A percentile compares a stretch with the other conserved stretches of the same genome.
These are phyloP conservation scores for Begonia peltatifolia DNA, from an alignment of 306 rosid species.

Conservation along the genomic window DNA sequence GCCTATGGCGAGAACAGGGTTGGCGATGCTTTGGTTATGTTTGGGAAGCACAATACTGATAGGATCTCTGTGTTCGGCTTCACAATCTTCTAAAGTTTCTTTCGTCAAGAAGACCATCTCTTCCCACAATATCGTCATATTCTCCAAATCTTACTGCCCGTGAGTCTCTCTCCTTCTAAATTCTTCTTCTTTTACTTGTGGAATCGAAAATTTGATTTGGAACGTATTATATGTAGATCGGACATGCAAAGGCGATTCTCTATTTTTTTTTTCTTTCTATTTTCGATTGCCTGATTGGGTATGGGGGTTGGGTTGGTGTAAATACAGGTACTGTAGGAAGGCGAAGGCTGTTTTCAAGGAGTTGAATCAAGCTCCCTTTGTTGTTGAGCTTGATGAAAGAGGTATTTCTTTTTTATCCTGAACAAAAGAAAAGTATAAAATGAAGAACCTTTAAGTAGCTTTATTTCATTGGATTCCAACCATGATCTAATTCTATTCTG, in stretches of 20 bases:
- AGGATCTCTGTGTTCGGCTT: conserved; percentile 14
- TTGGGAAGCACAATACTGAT: conserved; percentile 10
- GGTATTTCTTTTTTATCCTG: conserved; percentile 21
- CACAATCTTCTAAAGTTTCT: conserved; percentile 22
- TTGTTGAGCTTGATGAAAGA: conserved; percentile 88
- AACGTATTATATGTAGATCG: too few species aligned
- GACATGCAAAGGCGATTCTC: too few species aligned
- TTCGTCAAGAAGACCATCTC: conserved; percentile 61
- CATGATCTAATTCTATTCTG: too few species aligned
- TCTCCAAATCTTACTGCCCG: conserved; percentile 98
- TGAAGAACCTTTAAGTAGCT: too few species aligned
- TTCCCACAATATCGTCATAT: conserved; percentile 69
- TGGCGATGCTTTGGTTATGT: not conserved
- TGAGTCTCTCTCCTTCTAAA: conserved; percentile 10
- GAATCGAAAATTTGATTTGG: too few species aligned
- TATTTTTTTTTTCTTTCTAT: too few species aligned
- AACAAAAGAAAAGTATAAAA: too few species aligned
- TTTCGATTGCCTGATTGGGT: too few species aligned
- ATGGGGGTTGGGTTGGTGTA: conserved; percentile 4
- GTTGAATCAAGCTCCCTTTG: conserved; percentile 54
- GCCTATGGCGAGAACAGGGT: conserved; percentile 3
- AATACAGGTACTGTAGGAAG: conserved; percentile 63
- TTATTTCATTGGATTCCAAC: too few species aligned
- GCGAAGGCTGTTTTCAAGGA: conserved; percentile 81
- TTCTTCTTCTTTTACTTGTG: not conserved